Conservation (phyloP, 1,139 yeast genomes). For the Debaryomyces robertsiae region DNA sequence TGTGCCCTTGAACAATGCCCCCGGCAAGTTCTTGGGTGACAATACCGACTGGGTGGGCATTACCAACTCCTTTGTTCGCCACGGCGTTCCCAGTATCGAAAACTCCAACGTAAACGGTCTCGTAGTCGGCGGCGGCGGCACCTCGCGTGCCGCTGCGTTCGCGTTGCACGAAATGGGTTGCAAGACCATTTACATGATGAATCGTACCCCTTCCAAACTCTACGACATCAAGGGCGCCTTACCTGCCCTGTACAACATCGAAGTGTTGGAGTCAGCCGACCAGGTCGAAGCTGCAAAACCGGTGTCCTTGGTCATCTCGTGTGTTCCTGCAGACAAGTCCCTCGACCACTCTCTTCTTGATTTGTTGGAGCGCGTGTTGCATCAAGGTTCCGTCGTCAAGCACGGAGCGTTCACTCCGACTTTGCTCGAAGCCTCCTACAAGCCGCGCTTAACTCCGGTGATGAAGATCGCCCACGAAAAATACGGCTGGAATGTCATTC, state of each 20-base stretch:
- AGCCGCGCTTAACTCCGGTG: slow-evolving; percentile 81
- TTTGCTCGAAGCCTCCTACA: slow-evolving; percentile 89
- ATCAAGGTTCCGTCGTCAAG: slow-evolving; percentile 33
- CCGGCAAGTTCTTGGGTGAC: slow-evolving; percentile 68
- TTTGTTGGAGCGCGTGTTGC: slow-evolving; percentile 51
- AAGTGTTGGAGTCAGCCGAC: slow-evolving; percentile 54
- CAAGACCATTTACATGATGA: slow-evolving; percentile 70
- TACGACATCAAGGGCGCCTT: slow-evolving; percentile 59
- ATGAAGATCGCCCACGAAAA: slow-evolving; percentile 71
- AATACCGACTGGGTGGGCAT: slow-evolving; percentile 98
- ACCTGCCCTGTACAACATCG: slow-evolving; percentile 62
- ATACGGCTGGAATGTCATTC: slow-evolving; percentile 69
- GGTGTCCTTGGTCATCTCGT: slow-evolving; percentile 71
- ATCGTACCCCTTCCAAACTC: slow-evolving; percentile 75
- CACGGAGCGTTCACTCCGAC: slow-evolving; percentile 48
- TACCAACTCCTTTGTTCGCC: slow-evolving; percentile 59
- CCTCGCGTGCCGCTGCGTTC: slow-evolving; percentile 91
- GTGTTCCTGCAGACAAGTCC: slow-evolving; percentile 87
- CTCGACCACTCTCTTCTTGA: slow-evolving; percentile 55
- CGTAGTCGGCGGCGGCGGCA: slow-evolving; percentile 96
- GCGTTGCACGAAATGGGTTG: slow-evolving; percentile 85
- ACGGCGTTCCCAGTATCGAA: slow-evolving; percentile 57
- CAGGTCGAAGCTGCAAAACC: slow-evolving; percentile 44
- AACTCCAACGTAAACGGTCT: slow-evolving; percentile 53
- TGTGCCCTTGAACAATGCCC: slow-evolving; percentile 49